Percentiles rank a stretch among this genome's conserved stretches.
Conservation (phyloP, 2,329 filamentous ascomycete species). For the Aspergillus awamori region DNA sequence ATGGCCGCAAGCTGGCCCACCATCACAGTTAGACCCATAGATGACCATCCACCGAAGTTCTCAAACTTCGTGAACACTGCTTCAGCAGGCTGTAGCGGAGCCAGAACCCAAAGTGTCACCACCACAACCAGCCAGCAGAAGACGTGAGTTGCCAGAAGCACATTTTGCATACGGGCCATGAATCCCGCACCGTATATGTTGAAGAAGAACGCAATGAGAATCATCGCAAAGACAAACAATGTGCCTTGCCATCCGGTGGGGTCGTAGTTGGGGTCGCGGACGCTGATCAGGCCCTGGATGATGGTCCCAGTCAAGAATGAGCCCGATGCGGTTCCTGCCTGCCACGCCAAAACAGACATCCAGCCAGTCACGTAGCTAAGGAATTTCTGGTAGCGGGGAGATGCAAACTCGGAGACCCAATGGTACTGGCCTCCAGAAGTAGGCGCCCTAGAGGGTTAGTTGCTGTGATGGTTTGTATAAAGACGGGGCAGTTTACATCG, state of each 20-base stretch:
- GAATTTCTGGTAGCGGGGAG: constrained; percentile 52
- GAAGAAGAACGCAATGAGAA: constrained; percentile 47
- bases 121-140: constrained; percentile 41
- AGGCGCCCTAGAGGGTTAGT: constrained; percentile 46
- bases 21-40: constrained; percentile 40
- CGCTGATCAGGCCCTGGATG: constrained; percentile 50
- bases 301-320: constrained; percentile 53
- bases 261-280: constrained; percentile 46
- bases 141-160: constrained; percentile 44
- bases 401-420: constrained; percentile 60
- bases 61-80: constrained; percentile 43
- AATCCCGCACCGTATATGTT: constrained; percentile 40
- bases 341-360: constrained; percentile 55
- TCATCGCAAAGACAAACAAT: constrained; percentile 52
- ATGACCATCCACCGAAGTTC: constrained; percentile 44
- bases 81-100: constrained; percentile 30
- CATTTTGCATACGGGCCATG: constrained; percentile 44
- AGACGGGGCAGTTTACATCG: constrained; percentile 31
- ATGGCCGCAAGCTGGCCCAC: constrained; percentile 43
- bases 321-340: constrained; percentile 53
- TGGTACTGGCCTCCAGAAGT: constrained; percentile 63
- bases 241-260: constrained; percentile 54
- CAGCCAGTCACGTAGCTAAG: constrained; percentile 59
- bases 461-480: not conserved
- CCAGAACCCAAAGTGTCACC: constrained; percentile 36